These are phyloP conservation scores for Metarhizium guizhouense DNA, from an alignment of 2,329 filamentous ascomycete genomes.

Conservation along the genomic window DNA sequence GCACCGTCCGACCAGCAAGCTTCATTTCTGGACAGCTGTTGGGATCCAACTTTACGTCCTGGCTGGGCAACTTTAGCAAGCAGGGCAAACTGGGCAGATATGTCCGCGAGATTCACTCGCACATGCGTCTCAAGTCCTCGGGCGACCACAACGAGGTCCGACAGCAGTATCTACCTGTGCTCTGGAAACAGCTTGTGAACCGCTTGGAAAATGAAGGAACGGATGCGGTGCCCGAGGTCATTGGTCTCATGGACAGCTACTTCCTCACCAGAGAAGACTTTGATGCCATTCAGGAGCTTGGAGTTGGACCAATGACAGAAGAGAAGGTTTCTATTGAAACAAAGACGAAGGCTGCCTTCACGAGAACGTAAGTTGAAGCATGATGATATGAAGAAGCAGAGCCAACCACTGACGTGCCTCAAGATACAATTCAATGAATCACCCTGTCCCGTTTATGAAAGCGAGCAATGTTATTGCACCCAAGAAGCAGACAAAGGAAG, in stretches of 20 bases:
- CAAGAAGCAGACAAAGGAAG: slow-evolving; percentile 63
- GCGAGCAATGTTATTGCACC: slow-evolving; percentile 67
- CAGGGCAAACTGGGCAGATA: slow-evolving; percentile 67
- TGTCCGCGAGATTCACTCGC: slow-evolving; percentile 89
- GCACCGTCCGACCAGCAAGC: slow-evolving; percentile 84
- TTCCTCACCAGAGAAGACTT: slow-evolving; percentile 92
- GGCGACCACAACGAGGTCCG: slow-evolving; percentile 90
- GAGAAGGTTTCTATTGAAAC: slow-evolving; percentile 68
- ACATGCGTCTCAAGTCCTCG: slow-evolving; percentile 87
- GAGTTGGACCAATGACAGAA: slow-evolving; percentile 75
- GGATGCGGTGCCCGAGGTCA: slow-evolving; percentile 72
- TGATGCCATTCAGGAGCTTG: slow-evolving; percentile 85
- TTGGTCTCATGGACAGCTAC: slow-evolving; percentile 95
- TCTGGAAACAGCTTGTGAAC: slow-evolving; percentile 75
- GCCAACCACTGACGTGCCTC: slow-evolving; percentile 1
- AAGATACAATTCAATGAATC: slow-evolving; percentile 77
- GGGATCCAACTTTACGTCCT: slow-evolving; percentile 71
- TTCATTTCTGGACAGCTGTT: slow-evolving; percentile 73
- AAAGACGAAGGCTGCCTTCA: slow-evolving; percentile 84
- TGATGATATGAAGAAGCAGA: not conserved
- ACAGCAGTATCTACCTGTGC: slow-evolving; percentile 82
- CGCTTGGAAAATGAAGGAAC: slow-evolving; percentile 70
- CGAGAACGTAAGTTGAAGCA: slow-evolving; percentile 58
- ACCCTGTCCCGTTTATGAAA: slow-evolving; percentile 95
- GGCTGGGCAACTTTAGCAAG: slow-evolving; percentile 95